These are phyloP conservation scores for Ziziphus jujuba DNA, from an alignment of 306 rosid genomes.

Conservation along the genomic window DNA sequence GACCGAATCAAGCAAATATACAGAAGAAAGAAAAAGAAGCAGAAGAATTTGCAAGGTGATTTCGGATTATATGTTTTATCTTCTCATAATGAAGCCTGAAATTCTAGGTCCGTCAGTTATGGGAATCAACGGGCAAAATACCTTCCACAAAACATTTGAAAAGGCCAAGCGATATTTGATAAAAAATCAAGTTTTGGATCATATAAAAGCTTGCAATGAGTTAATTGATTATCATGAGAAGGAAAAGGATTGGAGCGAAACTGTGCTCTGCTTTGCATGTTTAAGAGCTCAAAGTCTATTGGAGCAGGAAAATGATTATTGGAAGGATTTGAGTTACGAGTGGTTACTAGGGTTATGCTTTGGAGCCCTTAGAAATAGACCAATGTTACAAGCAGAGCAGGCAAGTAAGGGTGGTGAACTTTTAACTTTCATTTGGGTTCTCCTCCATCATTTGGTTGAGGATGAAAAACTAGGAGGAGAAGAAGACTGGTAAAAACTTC, in stretches of 20 bases:
- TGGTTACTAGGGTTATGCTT: constrained; percentile 31
- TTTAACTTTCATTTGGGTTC: constrained; percentile 32
- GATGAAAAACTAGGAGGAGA: too few species aligned
- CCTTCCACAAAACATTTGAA: constrained; percentile 27
- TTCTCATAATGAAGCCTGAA: constrained; percentile 14
- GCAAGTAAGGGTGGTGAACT: constrained; percentile 36
- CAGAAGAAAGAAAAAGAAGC: accelerated
- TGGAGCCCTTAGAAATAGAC: constrained; percentile 27
- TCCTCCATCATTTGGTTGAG: constrained; percentile 35
- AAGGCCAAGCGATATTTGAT: constrained; percentile 21
- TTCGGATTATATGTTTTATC: constrained; percentile 39
- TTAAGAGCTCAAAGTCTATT: background rate
- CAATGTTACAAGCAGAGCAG: constrained; percentile 34
- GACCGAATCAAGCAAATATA: background rate
- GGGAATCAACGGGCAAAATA: constrained; percentile 28
- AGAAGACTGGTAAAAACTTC: too few species aligned
- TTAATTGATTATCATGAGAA: background rate
- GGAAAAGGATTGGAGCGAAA: constrained; percentile 32
- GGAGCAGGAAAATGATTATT: background rate
- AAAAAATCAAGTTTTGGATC: background rate
- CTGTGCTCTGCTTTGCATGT: constrained; percentile 26
- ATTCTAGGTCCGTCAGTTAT: constrained; percentile 32
- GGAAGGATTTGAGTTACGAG: constrained; percentile 27
- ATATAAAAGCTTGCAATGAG: background rate
- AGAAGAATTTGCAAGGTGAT: constrained; percentile 10